phyloP scores from a whole-genome alignment of 306 rosid species.

The Dryas alaskensis region DNA sequence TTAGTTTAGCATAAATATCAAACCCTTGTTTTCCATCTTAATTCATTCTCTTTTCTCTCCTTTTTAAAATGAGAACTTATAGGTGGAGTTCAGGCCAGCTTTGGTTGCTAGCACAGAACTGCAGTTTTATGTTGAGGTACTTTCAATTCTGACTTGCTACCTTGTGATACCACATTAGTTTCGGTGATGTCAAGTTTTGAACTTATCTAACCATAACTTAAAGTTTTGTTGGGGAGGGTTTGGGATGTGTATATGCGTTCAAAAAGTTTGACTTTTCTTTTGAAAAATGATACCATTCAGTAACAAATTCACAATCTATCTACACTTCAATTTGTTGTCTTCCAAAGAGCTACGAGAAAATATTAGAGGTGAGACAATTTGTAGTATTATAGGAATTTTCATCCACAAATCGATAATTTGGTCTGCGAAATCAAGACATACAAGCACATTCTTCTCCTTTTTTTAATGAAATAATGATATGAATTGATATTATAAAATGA shows the following conservation, averaged over 20 bases:
- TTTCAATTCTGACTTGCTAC: constrained; percentile 12
- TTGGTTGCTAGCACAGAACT: constrained; percentile 66
- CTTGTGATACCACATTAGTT: constrained; percentile 18
- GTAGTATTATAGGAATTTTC: not conserved
- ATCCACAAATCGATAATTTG: not conserved
- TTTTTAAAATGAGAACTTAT: constrained; percentile 23
- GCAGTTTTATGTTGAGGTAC: constrained; percentile 82
- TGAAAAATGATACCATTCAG: not conserved
- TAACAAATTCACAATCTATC: not conserved
- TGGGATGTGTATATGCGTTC: not conserved
- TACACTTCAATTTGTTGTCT: not conserved
- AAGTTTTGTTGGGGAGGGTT: not conserved
- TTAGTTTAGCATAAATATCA: constrained; percentile 12
- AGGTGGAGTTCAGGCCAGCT: constrained; percentile 80
- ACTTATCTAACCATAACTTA: not conserved
- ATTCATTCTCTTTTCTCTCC: constrained; percentile 10
- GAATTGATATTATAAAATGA: not conserved
- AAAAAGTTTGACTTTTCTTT: not conserved
- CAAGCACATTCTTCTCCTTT: not conserved
- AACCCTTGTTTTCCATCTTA: not conserved
- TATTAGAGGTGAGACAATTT: not conserved
- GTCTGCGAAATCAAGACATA: not conserved
- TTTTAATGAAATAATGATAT: not conserved
- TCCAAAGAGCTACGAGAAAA: not conserved
- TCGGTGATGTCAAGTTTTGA: constrained; percentile 6